Base-by-base conservation (phyloP, 768 basidiomycete genomes). In the Hysterangium stoloniferum region DNA sequence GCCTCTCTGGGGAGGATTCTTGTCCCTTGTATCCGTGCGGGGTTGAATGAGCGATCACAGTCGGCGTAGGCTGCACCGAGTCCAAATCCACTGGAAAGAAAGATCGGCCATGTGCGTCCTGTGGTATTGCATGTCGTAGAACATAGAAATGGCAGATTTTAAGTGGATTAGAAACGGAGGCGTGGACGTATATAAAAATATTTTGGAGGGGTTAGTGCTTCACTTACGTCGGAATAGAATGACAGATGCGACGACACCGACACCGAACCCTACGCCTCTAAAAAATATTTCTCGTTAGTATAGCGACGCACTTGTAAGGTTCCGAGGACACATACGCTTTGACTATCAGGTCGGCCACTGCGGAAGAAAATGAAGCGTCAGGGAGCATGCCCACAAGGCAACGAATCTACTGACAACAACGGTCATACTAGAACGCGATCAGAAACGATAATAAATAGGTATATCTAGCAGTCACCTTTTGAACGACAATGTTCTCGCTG, bases 91-190 rank as follows among this genome's bases (percentile, higher is more conserved):
- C 87, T 86, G 13, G 84, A 73, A 50, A 94, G 77, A 27, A 86
- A 81, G 57, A 95, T 82, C 38, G 91, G 91, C 89, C 90, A 95
- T 62, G 86, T 85, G 52, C 92, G 86, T 73, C 91, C 91, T 93
- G 62, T 32, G 49, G 44, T 20, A 35, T 36, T 15, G 50, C 40
- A 17, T 27, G 38, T 35, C 11, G 17, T 29, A 36, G 13, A 41
- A 20, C 47, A 41, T 48, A 57, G 54, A 44, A 35, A 45, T 32
- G 19, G 24, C 29, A 42, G 15, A 43, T 46, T 17, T 1, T 46
- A 31, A 12, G 41, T 33, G 35, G 17, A 54, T 25, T 35, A 42
- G 41, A 38, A 9, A 34, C 25, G 28, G 29, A 43, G 15, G 36
- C 15, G n/a, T n/a, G n/a, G n/a, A n/a, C n/a, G n/a, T n/a, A n/a